These are phyloP conservation scores for Pyracantha coccinea DNA, from an alignment of 331 rosid species.

Conservation along the genomic window DNA sequence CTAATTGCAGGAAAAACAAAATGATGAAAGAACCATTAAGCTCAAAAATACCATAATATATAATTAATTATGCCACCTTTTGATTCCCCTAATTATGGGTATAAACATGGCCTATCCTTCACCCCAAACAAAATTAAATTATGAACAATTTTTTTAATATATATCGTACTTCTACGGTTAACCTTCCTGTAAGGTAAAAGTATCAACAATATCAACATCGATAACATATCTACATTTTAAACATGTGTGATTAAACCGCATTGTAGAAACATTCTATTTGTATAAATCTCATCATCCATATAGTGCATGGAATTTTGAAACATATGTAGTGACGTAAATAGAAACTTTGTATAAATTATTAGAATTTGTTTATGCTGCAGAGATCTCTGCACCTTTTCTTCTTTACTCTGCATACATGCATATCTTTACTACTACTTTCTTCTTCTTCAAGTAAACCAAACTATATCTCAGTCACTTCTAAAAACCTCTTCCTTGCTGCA, in stretches of 20 bases:
- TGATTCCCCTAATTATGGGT: not conserved
- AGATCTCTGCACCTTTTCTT: too few species aligned
- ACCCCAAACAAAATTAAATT: too few species aligned
- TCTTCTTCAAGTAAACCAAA: conserved; percentile 1
- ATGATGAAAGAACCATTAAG: not conserved
- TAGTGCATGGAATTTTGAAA: not conserved
- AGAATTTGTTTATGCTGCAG: too few species aligned
- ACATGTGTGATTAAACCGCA: too few species aligned
- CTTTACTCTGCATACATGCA: too few species aligned
- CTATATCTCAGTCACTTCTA: conserved; percentile 11
- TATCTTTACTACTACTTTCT: too few species aligned
- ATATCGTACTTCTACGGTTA: too few species aligned
- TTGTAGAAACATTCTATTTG: not conserved
- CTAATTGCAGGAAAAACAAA: not conserved
- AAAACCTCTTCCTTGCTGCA: conserved; percentile 12
- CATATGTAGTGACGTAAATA: not conserved
- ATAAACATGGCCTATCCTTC: not conserved
- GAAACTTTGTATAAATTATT: not conserved
- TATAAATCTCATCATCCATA: not conserved
- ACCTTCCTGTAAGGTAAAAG: too few species aligned
- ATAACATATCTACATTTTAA: too few species aligned
- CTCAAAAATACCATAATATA: not conserved
- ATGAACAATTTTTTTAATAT: not conserved
- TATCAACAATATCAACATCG: too few species aligned
- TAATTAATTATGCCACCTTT: not conserved